These are phyloP conservation scores for Musa itinerans DNA, from an alignment of 176 grass and related monocot genomes.

Conservation along the genomic window DNA sequence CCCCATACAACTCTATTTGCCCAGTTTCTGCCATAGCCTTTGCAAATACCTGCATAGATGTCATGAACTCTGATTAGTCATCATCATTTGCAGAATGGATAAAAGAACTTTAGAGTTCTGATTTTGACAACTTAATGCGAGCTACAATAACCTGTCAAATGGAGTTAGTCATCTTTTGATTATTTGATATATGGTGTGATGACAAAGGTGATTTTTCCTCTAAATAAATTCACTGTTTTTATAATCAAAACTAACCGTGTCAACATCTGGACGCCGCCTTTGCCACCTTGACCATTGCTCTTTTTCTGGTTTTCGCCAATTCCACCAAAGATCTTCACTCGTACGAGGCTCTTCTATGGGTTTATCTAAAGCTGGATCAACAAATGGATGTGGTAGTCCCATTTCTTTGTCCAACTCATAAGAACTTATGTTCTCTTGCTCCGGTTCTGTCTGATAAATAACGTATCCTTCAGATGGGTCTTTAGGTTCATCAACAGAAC, in stretches of 20 bases:
- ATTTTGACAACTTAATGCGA: neutral
- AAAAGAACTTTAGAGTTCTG: neutral
- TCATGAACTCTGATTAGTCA: neutral
- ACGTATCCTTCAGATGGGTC: conserved; percentile 58
- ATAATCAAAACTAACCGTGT: conserved; percentile 47
- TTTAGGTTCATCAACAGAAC: conserved; percentile 29
- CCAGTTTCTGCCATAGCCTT: conserved; percentile 92
- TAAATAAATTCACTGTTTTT: neutral
- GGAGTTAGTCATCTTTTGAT: neutral
- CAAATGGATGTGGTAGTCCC: conserved; percentile 64
- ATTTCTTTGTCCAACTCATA: conserved; percentile 79
- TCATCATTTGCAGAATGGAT: neutral
- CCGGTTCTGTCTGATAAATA: conserved; percentile 51
- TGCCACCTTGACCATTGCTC: conserved; percentile 94
- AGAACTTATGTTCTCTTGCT: conserved; percentile 52
- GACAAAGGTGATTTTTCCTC: neutral
- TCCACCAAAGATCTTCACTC: conserved; percentile 96
- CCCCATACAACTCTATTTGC: conserved; percentile 90
- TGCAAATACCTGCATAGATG: conserved; percentile 72
- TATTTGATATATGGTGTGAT: neutral
- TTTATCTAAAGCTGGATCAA: conserved; percentile 59
- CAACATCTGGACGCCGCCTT: conserved; percentile 64
- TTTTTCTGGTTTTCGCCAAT: conserved; percentile 75
- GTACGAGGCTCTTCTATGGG: conserved; percentile 45
- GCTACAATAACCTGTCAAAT: neutral